These are phyloP conservation scores for Alternaria gaisen DNA, from an alignment of 2,329 filamentous ascomycete genomes.

Conservation along the genomic window DNA sequence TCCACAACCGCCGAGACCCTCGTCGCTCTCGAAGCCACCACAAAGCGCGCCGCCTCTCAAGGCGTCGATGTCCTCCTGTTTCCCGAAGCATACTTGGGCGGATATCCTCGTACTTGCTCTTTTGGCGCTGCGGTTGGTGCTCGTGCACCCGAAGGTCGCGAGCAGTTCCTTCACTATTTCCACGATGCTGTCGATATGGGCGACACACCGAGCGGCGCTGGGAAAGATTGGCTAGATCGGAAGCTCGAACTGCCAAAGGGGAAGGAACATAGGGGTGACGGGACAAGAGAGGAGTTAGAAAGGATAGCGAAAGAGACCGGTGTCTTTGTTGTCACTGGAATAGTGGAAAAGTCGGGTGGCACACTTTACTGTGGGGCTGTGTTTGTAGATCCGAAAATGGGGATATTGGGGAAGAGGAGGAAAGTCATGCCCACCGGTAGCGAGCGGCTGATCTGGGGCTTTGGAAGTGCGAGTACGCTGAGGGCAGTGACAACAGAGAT, in stretches of 20 bases:
- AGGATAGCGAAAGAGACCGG: slow-evolving; percentile 77
- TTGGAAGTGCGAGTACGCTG: slow-evolving; percentile 81
- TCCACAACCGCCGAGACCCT: slow-evolving; percentile 68
- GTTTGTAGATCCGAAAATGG: slow-evolving; percentile 79
- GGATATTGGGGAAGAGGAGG: slow-evolving; percentile 82
- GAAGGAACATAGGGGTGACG: slow-evolving; percentile 68
- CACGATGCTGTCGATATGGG: slow-evolving; percentile 81
- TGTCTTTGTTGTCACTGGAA: slow-evolving; percentile 81
- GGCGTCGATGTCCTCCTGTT: slow-evolving; percentile 79
- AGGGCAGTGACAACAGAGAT: slow-evolving; percentile 81
- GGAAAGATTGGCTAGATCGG: slow-evolving; percentile 74
- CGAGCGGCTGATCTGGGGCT: slow-evolving; percentile 88
- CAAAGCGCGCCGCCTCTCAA: slow-evolving; percentile 68
- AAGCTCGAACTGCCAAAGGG: slow-evolving; percentile 62
- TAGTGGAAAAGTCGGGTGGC: slow-evolving; percentile 82
- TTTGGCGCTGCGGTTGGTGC: slow-evolving; percentile 81
- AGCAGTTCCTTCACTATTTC: slow-evolving; percentile 86
- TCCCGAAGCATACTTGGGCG: slow-evolving; percentile 90
- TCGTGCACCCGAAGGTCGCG: slow-evolving; percentile 73
- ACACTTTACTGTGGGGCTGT: slow-evolving; percentile 85
- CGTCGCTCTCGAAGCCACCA: slow-evolving; percentile 68
- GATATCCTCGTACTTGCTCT: slow-evolving; percentile 82
- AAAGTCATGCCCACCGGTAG: slow-evolving; percentile 93
- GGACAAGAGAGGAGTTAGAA: slow-evolving; percentile 83
- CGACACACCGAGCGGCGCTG: slow-evolving; percentile 76